Conservation (phyloP, 108 stramenopile species). For the Discostella pseudostelligera region DNA sequence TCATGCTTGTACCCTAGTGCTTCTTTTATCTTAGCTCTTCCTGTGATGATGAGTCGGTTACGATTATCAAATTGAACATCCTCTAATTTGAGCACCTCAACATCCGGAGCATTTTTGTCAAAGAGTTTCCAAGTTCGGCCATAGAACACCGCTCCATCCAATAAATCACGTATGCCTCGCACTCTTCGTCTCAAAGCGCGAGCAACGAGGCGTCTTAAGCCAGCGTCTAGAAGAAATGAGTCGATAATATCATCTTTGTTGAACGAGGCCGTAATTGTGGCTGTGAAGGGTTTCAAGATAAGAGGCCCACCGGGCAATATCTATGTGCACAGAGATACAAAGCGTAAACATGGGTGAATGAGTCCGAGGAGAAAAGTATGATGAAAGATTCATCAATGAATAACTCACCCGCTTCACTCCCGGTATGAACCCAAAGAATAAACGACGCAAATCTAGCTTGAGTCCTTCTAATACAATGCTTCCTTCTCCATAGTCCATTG, state of each 20-base stretch:
- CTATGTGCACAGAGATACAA: slow-evolving; percentile 18
- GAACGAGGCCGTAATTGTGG: slow-evolving; percentile 76
- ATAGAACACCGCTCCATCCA: slow-evolving; percentile 84
- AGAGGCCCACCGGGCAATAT: slow-evolving; percentile 85
- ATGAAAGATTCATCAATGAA: background rate
- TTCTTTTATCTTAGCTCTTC: slow-evolving; percentile 67
- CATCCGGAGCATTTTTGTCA: slow-evolving; percentile 63
- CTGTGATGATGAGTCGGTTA: slow-evolving; percentile 79
- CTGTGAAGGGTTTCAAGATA: slow-evolving; percentile 80
- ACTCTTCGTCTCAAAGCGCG: slow-evolving; percentile 70
- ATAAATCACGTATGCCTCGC: slow-evolving; percentile 70
- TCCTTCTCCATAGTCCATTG: slow-evolving; percentile 57
- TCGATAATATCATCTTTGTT: slow-evolving; percentile 79
- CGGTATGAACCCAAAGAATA: slow-evolving; percentile 78
- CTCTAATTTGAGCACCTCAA: slow-evolving; percentile 72
- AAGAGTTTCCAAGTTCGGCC: slow-evolving; percentile 77
- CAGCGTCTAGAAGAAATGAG: slow-evolving; percentile 70
- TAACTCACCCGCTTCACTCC: slow-evolving; percentile 51
- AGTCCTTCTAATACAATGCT: slow-evolving; percentile 71
- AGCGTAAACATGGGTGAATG: background rate
- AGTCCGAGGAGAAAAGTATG: slow-evolving; percentile 1
- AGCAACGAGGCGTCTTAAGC: slow-evolving; percentile 72
- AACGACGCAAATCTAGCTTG: slow-evolving; percentile 73
- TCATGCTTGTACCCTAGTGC: slow-evolving; percentile 28
- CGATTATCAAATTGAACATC: slow-evolving; percentile 77